Percentiles rank a stretch among this genome's conserved stretches.
phyloP scores from a whole-genome alignment of 23 red algal genomes.

The Gracilariopsis chorda region DNA sequence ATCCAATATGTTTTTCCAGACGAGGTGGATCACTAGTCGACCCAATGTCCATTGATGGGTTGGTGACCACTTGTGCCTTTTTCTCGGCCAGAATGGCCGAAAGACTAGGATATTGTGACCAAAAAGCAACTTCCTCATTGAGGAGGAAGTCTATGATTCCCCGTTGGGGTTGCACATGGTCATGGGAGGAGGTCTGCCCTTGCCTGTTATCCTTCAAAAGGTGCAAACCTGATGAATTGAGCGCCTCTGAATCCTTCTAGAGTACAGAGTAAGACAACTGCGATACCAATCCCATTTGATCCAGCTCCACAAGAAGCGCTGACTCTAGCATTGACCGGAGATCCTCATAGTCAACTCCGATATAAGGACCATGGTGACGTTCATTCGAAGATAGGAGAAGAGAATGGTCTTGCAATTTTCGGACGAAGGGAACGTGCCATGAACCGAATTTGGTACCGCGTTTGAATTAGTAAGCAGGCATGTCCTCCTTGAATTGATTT shows the following conservation, averaged over 20 bases:
- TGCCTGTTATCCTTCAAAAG: too few species aligned
- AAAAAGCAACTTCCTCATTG: not conserved
- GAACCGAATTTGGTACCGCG: not conserved
- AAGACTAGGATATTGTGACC: not conserved
- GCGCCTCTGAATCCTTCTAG: too few species aligned
- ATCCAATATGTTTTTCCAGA: conserved; percentile 15
- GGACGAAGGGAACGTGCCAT: not conserved
- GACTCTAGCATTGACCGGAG: not conserved
- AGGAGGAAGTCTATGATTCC: not conserved
- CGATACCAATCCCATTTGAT: not conserved
- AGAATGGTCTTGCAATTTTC: not conserved
- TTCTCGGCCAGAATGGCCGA: too few species aligned
- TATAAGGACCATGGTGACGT: not conserved
- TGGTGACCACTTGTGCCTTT: too few species aligned
- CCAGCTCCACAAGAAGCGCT: not conserved
- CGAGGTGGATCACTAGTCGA: not conserved
- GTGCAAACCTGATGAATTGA: too few species aligned
- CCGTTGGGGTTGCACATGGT: too few species aligned
- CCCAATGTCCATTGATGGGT: not conserved
- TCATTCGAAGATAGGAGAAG: not conserved
- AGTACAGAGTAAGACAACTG: not conserved
- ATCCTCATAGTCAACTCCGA: conserved; percentile 10
- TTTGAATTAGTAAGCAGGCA: not conserved
- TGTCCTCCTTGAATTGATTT: too few species aligned
- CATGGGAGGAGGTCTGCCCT: too few species aligned